Conservation (phyloP, 208 protist genomes). For the Novymonas esmeraldas region DNA sequence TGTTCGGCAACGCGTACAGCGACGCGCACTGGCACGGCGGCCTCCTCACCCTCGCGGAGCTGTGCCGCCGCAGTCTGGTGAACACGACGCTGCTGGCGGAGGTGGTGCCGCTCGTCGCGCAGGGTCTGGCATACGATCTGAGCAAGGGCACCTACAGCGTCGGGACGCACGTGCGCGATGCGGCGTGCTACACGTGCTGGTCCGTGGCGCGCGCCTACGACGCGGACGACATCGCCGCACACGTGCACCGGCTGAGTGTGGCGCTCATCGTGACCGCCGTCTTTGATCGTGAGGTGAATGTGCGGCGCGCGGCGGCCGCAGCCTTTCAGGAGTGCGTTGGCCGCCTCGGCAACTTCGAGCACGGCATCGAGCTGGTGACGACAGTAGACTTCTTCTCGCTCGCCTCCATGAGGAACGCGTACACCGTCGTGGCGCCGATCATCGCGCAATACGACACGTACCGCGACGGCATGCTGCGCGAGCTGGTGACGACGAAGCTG, state of each 20-base stretch:
- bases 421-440: conserved; percentile 73
- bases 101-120: conserved; percentile 77
- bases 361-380: conserved; percentile 97
- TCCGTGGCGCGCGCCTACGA: conserved; percentile 98
- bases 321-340: conserved; percentile 95
- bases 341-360: conserved; percentile 93
- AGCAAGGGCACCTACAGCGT: conserved; percentile 95
- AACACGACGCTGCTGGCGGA: conserved; percentile 71
- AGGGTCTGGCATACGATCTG: conserved; percentile 95
- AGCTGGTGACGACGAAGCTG: conserved; percentile 88
- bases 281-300: conserved; percentile 93
- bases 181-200: conserved; percentile 98
- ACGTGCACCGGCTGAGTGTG: conserved; percentile 80
- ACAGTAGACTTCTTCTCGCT: conserved; percentile 97
- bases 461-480: conserved; percentile 79
- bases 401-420: conserved; percentile 90
- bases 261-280: conserved; percentile 82
- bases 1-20: conserved; percentile 66
- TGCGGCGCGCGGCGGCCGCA: conserved; percentile 91
- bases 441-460: conserved; percentile 86
- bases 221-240: conserved; percentile 74
- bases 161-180: conserved; percentile 97
- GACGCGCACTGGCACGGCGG: conserved; percentile 96
- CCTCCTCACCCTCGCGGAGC: conserved; percentile 96
- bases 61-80: conserved; percentile 95